Evolutionary conservation across 129 eudicot species (phyloP), one percentile per base, ranked within the genome.

Genomic region (Chrysanthemum lavandulifolium): DNA sequence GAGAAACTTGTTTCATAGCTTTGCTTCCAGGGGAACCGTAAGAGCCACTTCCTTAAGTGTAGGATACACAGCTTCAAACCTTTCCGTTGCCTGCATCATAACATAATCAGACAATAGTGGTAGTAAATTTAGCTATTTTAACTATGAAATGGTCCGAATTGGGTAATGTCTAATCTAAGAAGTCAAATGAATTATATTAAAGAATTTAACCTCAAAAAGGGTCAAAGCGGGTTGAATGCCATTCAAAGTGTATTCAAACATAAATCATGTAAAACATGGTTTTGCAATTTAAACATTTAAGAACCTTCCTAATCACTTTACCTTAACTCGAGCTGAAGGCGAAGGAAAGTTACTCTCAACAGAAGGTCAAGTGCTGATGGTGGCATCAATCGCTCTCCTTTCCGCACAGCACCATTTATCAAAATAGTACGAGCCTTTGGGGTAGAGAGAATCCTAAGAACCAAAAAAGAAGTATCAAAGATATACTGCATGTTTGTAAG

Each of bases 1-100:
- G 93, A 3, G 93, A 82, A 62, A 88, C 92, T 85, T 94, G 98
- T 80, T 94, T 94, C 91, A 94, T 90, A 19, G 91, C 96, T 81
- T 94, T 94, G 90, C 98, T 94, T 71, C 97, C 96, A 68, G 88
- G 87, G 69, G 88, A 65, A 73, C 98, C 98, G 56, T 93, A 79
- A 94, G 97, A 53, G 98, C 92, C 71, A 94, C 97, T 77, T 94
- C 95, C 68, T 87, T 90, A 25, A 94, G 97, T 29, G 74, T 68
- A 23, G 97, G 96, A 74, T 94, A 94, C 62, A 90, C 76, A 7
- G 97, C 96, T 81, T 90, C 98, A 83, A 94, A 90, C 78, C 98
- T 87, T 80, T 90, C 98, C 33, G 98, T 94, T 56, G 96, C 97
- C 98, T 94, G 84, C 71, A 77, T 19, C 13, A 33, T 50, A 64